Conservation (phyloP, 1,284 basidiomycete genomes). For the Chalciporus sp. region DNA sequence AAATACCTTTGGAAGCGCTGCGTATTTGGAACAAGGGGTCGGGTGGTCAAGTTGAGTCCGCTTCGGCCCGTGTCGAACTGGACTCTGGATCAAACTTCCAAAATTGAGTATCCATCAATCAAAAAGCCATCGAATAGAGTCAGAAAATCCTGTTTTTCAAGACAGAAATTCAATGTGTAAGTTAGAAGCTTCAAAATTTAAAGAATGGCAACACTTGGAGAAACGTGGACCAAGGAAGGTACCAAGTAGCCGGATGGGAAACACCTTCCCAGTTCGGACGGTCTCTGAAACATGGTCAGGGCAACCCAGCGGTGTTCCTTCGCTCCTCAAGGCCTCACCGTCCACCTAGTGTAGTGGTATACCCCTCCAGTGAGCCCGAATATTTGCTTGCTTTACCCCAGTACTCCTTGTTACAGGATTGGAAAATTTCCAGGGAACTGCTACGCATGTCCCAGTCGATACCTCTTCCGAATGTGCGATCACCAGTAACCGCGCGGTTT, state of each 20-base stretch:
- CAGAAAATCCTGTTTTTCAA: not conserved
- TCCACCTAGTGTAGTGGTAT: no score
- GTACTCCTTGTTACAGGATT: not conserved
- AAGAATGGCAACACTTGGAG: no score
- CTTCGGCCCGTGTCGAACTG: not conserved
- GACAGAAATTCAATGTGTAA: not conserved
- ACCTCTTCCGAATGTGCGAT: not conserved
- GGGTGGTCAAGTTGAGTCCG: not conserved
- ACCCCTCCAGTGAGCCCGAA: no score
- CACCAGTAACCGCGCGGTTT: conserved; percentile 31
- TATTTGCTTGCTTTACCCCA: not conserved
- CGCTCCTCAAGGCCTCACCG: no score
- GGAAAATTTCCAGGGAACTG: not conserved
- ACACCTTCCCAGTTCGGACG: conserved; percentile 5
- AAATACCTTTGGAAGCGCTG: not conserved
- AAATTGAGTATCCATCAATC: not conserved
- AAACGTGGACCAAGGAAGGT: no score
- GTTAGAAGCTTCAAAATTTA: not conserved
- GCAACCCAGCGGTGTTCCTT: no score
- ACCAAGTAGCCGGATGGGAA: conserved; percentile 1
- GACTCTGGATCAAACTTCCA: not conserved
- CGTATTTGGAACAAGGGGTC: conserved; percentile 1
- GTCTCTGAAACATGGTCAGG: no score
- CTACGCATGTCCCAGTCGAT: conserved; percentile 33
- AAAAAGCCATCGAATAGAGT: not conserved